phyloP scores from a whole-genome alignment of 768 basidiomycete genomes.

The Mycena albidolilacea region DNA sequence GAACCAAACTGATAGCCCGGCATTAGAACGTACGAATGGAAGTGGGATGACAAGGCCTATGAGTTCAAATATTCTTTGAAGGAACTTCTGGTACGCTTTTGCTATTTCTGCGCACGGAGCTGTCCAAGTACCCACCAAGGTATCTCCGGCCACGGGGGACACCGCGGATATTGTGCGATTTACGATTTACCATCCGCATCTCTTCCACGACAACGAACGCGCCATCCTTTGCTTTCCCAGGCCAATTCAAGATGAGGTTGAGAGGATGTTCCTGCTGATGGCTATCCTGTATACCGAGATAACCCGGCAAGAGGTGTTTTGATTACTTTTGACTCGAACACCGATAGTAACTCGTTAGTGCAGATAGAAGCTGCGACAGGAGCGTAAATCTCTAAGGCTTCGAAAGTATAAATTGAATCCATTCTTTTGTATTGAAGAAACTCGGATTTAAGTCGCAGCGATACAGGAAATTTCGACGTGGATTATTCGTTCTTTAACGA shows the following conservation, averaged over 20 bases:
- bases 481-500: too few relatives aligned
- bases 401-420: too few relatives aligned
- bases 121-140: not conserved
- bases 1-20: too few relatives aligned
- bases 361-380: too few relatives aligned
- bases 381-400: too few relatives aligned
- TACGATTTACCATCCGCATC: not conserved
- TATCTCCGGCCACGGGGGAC: not conserved
- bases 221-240: conserved; percentile 24
- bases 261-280: conserved; percentile 34
- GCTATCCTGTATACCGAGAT: conserved; percentile 25
- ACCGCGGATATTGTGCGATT: conserved; percentile 22
- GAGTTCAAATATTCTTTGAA: conserved; percentile 13
- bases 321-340: too few relatives aligned
- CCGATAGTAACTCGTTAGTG: too few relatives aligned
- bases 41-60: conserved; percentile 13
- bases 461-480: too few relatives aligned
- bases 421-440: too few relatives aligned
- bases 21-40: conserved; percentile 13
- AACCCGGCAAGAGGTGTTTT: not conserved
- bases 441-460: too few relatives aligned
- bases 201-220: conserved; percentile 12
- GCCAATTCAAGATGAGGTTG: conserved; percentile 27
- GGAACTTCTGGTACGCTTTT: conserved; percentile 16
- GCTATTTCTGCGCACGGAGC: too few relatives aligned